Evolutionary conservation across 257 asterid species (phyloP).

Genomic region (Solanum tarapatanum): DNA sequence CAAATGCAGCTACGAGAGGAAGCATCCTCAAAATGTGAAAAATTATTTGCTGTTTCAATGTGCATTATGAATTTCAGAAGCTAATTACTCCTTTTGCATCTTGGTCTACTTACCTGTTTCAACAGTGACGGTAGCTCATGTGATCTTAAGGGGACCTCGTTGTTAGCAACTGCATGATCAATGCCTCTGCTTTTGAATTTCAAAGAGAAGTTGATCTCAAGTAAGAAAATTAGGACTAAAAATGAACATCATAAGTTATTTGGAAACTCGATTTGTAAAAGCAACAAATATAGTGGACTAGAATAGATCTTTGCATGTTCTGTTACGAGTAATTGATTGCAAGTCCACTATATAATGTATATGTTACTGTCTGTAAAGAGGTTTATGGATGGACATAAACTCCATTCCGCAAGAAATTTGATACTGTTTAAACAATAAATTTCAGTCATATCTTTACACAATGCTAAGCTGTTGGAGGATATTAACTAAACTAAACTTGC

Average conservation of each 20-base stretch:
- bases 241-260: neutral
- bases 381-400: neutral
- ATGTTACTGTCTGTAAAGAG: neutral
- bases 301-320: neutral
- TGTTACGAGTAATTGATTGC: neutral
- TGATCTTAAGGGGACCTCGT: slow-evolving; percentile 9
- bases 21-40: neutral
- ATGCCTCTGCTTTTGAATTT: slow-evolving; percentile 6
- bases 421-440: neutral
- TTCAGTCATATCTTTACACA: neutral
- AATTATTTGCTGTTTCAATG: neutral
- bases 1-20: neutral
- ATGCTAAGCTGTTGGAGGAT: neutral
- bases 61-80: neutral
- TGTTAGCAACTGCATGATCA: slow-evolving; percentile 12
- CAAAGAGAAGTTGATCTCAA: neutral
- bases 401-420: neutral
- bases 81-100: neutral
- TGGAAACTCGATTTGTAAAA: neutral
- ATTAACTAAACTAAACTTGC: neutral
- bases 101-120: neutral
- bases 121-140: neutral
- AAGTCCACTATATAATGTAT: neutral
- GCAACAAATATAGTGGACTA: neutral
- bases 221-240: neutral